phyloP scores from a whole-genome alignment of 2,329 filamentous ascomycete genomes.

The Nemania sp. region DNA sequence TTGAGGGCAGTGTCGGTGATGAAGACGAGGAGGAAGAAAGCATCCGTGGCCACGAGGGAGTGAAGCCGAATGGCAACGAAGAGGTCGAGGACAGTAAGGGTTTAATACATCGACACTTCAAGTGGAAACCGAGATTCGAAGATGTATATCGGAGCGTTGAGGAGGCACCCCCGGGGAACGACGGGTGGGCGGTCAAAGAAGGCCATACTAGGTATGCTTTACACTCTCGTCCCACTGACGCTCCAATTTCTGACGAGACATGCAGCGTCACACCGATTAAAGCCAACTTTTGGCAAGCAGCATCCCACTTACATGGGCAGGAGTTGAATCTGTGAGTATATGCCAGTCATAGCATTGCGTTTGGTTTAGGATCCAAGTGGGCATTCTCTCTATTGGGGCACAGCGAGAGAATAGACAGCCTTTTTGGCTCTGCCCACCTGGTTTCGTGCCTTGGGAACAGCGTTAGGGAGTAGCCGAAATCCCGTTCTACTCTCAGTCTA shows the following conservation, averaged over 20 bases:
- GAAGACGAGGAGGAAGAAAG: conserved; percentile 72
- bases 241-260: conserved; percentile 16
- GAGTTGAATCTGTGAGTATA: conserved; percentile 83
- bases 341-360: conserved; percentile 38
- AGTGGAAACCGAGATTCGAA: conserved; percentile 86
- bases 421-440: conserved; percentile 17
- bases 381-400: conserved; percentile 6
- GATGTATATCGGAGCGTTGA: conserved; percentile 91
- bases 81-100: conserved; percentile 45
- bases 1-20: conserved; percentile 67
- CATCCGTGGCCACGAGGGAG: conserved; percentile 61
- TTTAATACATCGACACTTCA: conserved; percentile 85
- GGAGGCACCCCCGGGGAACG: conserved; percentile 76
- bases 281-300: conserved; percentile 87
- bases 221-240: neutral
- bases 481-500: neutral
- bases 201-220: conserved; percentile 77
- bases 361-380: conserved; percentile 26
- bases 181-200: conserved; percentile 90
- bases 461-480: neutral
- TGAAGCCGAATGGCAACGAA: conserved; percentile 32
- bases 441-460: conserved; percentile 28
- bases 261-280: conserved; percentile 83
- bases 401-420: conserved; percentile 29
- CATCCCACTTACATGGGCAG: conserved; percentile 63